Evolutionary conservation across 2,329 filamentous ascomycete genomes (phyloP).

Genomic region (Ophiognomonia clavigignenti-juglandacearum): DNA sequence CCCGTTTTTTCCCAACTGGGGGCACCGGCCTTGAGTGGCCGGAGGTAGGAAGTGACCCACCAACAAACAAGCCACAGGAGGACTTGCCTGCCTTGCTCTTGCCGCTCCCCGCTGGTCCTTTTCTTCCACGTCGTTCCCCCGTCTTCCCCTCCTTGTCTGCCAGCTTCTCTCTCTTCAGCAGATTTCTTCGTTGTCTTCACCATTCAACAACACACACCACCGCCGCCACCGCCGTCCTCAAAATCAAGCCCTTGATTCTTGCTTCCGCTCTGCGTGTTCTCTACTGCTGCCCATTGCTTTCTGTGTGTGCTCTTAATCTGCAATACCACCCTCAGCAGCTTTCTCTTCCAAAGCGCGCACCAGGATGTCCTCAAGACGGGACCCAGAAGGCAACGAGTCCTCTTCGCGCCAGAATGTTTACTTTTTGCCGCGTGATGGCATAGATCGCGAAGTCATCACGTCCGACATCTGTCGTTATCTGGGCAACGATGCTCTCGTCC

Average conservation of each 20-base stretch:
- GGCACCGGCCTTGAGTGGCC: not conserved
- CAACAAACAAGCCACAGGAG: not conserved
- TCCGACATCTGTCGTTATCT: conserved; percentile 81
- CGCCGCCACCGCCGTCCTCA: too few species aligned
- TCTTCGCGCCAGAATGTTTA: conserved; percentile 66
- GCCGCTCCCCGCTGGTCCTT: conserved; percentile 8
- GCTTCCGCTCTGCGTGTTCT: not conserved
- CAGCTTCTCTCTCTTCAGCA: not conserved
- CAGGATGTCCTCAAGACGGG: conserved; percentile 34
- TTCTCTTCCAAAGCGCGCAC: conserved; percentile 17
- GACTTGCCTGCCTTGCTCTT: not conserved
- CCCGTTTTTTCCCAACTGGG: conserved; percentile 1
- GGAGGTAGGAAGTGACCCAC: not conserved
- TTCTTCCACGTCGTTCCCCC: conserved; percentile 13
- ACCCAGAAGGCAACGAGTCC: conserved; percentile 26
- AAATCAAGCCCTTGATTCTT: too few species aligned
- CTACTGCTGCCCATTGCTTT: not conserved
- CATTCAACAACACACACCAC: not conserved
- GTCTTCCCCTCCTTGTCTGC: conserved; percentile 10
- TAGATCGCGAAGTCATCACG: conserved; percentile 79
- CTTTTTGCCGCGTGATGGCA: conserved; percentile 74
- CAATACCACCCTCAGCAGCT: not conserved
- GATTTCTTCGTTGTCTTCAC: conserved; percentile 3
- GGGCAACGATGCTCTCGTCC: conserved; percentile 75
- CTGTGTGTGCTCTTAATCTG: conserved; percentile 12